phyloP scores from a whole-genome alignment of 1,139 yeast species.

The Diutina neorugosa region DNA sequence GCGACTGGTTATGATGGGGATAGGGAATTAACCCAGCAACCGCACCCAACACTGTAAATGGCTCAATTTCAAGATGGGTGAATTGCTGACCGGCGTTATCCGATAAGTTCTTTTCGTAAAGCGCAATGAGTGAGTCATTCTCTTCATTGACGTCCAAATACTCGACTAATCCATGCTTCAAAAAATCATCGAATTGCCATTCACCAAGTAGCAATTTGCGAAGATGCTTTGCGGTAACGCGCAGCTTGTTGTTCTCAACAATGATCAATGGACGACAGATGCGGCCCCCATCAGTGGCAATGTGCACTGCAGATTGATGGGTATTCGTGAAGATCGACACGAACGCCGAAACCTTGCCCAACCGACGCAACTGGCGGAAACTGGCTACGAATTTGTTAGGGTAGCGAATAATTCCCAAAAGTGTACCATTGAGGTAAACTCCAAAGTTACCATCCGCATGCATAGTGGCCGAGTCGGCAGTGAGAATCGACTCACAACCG shows the following conservation, averaged over 20 bases:
- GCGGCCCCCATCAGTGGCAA: constrained; percentile 98
- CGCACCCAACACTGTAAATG: constrained; percentile 92
- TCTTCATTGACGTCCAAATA: constrained; percentile 96
- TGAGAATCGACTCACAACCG: constrained; percentile 81
- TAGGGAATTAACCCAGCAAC: constrained; percentile 99
- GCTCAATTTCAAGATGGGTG: constrained; percentile 93
- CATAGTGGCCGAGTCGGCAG: constrained; percentile 73
- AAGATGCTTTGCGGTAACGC: constrained; percentile 63
- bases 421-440: constrained; percentile 84
- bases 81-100: constrained; percentile 25
- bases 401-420: constrained; percentile 79
- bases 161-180: constrained; percentile 79
- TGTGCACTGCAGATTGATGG: constrained; percentile 88
- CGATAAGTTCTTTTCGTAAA: constrained; percentile 50
- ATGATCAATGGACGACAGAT: constrained; percentile 94
- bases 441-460: constrained; percentile 73
- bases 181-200: constrained; percentile 82
- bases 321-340: constrained; percentile 82
- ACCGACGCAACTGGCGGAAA: constrained; percentile 72
- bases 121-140: constrained; percentile 86
- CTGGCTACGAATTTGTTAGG: constrained; percentile 70
- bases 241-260: constrained; percentile 55
- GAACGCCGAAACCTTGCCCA: constrained; percentile 80
- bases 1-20: constrained; percentile 98
- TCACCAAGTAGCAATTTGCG: constrained; percentile 49